Evolutionary conservation across 1,284 basidiomycete genomes (phyloP).

Genomic region (Trametes pubescens): DNA sequence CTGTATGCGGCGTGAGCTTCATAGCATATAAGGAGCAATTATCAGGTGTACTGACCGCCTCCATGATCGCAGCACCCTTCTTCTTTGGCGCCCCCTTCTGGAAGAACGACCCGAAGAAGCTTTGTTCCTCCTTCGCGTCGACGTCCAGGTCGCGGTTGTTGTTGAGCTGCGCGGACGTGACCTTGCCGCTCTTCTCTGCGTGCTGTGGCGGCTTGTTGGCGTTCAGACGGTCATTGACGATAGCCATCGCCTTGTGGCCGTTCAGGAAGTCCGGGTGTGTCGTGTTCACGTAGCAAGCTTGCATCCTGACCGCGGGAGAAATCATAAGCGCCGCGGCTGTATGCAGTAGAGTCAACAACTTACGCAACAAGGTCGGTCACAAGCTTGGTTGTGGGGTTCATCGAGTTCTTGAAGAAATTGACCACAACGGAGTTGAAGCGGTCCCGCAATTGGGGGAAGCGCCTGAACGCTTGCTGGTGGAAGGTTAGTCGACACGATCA

Average conservation of each 20-base stretch:
- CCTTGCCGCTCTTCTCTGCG: constrained; percentile 68
- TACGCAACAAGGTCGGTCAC: constrained; percentile 92
- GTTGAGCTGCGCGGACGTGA: background rate
- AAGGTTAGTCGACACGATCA: constrained; percentile 7
- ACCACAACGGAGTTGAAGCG: constrained; percentile 96
- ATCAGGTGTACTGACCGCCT: constrained; percentile 79
- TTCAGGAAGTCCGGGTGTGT: constrained; percentile 98
- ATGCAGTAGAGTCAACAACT: constrained; percentile 37
- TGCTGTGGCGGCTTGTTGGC: constrained; percentile 70
- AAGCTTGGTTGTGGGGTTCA: constrained; percentile 95
- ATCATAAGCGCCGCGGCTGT: background rate
- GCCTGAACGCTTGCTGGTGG: constrained; percentile 89
- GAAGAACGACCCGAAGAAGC: constrained; percentile 71
- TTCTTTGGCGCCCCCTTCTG: constrained; percentile 98
- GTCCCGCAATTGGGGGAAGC: constrained; percentile 93
- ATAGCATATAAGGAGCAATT: constrained; percentile 88
- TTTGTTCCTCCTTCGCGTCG: constrained; percentile 59
- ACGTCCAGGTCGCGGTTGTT: constrained; percentile 80
- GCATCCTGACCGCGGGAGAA: constrained; percentile 71
- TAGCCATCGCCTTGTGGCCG: constrained; percentile 95
- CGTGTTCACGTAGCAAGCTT: constrained; percentile 98
- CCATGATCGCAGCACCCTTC: constrained; percentile 79
- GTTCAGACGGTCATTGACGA: constrained; percentile 88
- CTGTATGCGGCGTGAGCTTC: constrained; percentile 57
- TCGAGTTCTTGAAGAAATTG: constrained; percentile 94